These are phyloP conservation scores for Vanderwaltozyma tropicalis DNA, from an alignment of 805 yeast species.

Conservation along the genomic window DNA sequence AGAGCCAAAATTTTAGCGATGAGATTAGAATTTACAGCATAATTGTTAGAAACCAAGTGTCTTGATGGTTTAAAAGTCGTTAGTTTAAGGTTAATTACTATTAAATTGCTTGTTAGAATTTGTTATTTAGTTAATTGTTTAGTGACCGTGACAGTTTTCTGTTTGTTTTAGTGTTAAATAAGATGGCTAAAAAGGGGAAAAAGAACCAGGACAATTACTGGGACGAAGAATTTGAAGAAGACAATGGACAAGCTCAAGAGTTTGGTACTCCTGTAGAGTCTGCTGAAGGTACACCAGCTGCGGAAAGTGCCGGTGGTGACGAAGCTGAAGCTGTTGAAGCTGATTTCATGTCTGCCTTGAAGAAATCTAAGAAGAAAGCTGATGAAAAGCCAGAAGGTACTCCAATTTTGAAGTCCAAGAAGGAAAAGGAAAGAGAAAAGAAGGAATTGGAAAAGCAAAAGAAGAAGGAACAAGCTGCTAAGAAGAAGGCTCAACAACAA, in stretches of 20 bases:
- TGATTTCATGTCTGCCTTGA: slow-evolving; percentile 77
- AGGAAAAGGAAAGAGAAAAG: slow-evolving; percentile 90
- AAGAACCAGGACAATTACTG: slow-evolving; percentile 66
- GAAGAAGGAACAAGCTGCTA: slow-evolving; percentile 83
- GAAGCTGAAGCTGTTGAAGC: slow-evolving; percentile 38
- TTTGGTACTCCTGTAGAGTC: slow-evolving; percentile 26
- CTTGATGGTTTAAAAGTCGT: too few species aligned
- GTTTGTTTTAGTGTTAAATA: too few species aligned
- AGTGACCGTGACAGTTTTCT: too few species aligned
- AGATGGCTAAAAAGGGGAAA: slow-evolving; percentile 45
- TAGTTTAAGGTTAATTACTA: too few species aligned
- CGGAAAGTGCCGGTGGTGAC: slow-evolving; percentile 22
- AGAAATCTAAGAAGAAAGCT: slow-evolving; percentile 64
- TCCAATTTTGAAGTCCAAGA: slow-evolving; percentile 76
- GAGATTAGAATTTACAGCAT: too few species aligned
- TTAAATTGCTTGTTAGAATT: too few species aligned
- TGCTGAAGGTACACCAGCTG: slow-evolving; percentile 10
- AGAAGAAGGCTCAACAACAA: slow-evolving; percentile 66
- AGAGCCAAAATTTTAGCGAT: too few species aligned
- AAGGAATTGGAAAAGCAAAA: slow-evolving; percentile 84
- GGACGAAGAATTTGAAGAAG: slow-evolving; percentile 63
- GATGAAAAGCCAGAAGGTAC: slow-evolving; percentile 54
- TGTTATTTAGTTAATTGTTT: too few species aligned
- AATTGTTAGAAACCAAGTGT: too few species aligned
- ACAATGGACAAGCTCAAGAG: slow-evolving; percentile 44